phyloP scores from a whole-genome alignment of 2,329 filamentous ascomycete species.

The Akanthomyces dipterigenus region DNA sequence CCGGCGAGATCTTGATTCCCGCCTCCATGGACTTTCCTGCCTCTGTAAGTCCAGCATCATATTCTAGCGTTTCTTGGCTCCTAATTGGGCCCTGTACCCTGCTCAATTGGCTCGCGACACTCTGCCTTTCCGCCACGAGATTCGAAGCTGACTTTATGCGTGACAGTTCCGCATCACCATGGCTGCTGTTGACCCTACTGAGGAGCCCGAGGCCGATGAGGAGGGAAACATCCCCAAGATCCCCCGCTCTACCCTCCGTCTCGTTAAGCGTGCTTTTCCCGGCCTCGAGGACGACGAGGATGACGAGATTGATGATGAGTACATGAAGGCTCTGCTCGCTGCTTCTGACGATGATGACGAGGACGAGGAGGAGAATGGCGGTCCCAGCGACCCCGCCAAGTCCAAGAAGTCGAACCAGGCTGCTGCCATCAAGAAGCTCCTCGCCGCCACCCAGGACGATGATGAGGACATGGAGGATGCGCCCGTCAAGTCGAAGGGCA shows the following conservation, averaged over 20 bases:
- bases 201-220: constrained; percentile 59
- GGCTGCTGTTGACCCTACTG: constrained; percentile 92
- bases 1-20: constrained; percentile 75
- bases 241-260: constrained; percentile 80
- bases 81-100: background rate
- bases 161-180: constrained; percentile 91
- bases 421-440: constrained; percentile 70
- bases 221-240: constrained; percentile 54
- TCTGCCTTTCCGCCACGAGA: constrained; percentile 12
- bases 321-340: constrained; percentile 49
- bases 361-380: constrained; percentile 70
- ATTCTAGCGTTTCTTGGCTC: background rate
- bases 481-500: constrained; percentile 54
- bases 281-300: constrained; percentile 54
- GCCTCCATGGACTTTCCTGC: constrained; percentile 74
- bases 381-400: constrained; percentile 86
- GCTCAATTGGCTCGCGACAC: constrained; percentile 4
- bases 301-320: constrained; percentile 62
- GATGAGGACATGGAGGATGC: constrained; percentile 60
- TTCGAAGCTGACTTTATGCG: constrained; percentile 21
- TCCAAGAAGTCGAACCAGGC: constrained; percentile 78
- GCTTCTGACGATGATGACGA: constrained; percentile 45
- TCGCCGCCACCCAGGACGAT: constrained; percentile 56
- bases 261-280: constrained; percentile 66
- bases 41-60: constrained; percentile 55